Evolutionary conservation across 176 grass and related monocot species (phyloP), one percentile per base, ranked within the genome.

Genomic region (Dendrocalamus sinicus): DNA sequence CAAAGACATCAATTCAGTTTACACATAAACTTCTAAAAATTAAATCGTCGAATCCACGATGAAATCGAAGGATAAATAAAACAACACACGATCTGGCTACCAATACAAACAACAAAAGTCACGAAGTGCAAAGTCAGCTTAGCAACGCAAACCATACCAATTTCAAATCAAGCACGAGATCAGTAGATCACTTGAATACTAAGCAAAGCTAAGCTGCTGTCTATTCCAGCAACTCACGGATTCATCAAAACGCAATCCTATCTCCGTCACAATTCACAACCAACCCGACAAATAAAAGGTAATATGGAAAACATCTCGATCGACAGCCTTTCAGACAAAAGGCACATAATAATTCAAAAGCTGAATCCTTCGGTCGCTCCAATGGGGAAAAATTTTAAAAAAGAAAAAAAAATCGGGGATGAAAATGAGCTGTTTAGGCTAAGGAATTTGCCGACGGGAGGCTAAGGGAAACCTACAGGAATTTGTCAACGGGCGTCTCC

Each of bases 401-500:
- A n/a, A 28, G 26, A 12, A 19, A 55, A 39, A 75, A 50, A 59
- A 73, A 84, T 7, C 13, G 52, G 1, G 52, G 3, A 66, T 45
- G 65, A 57, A 82, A 74, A 30, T 3, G 30, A 5, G 51, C 59
- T 9, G 12, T 70, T 78, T 55, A 72, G 54, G 9, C 6, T 1
- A n/a, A 80, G 47, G 58, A 74, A 71, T 73, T 94, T 91, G 75
- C 95, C 91, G 30, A 95, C 90, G 9, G 90, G 76, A 53, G 51
- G 51, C 51, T 2, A 53, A 47, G 53, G 47, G 44, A 44, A 6
- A 22, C 89, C 53, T 77, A 95, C 96, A 95, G 57, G 70, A 95
- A 98, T 35, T 94, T 92, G 75, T 98, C 91, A 13, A 95, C 92
- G 7, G 90, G 77, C 40, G 81, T 73, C 82, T 98, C 93, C 80